These are phyloP conservation scores for Venturia oleaginea DNA, from an alignment of 2,329 filamentous ascomycete genomes.

Conservation along the genomic window DNA sequence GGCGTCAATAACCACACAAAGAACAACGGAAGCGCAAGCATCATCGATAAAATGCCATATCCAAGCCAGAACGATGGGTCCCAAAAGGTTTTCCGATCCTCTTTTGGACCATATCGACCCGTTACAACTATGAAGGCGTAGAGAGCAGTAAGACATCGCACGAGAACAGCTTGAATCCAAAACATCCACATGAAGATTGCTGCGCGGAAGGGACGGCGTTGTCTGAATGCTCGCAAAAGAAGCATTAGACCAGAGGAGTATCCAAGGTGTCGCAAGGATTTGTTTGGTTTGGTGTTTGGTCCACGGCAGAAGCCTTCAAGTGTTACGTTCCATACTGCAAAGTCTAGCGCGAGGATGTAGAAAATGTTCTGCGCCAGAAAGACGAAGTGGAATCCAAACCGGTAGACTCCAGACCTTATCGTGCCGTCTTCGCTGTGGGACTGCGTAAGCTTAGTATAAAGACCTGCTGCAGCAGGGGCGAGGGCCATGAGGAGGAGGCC, in stretches of 20 bases:
- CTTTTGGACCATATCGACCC: not conserved
- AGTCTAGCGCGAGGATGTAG: conserved; percentile 9
- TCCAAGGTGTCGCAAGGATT: not conserved
- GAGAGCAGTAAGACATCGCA: not conserved
- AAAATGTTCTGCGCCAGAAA: conserved; percentile 8
- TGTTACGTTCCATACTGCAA: conserved; percentile 1
- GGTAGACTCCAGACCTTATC: conserved; percentile 8
- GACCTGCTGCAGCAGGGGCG: not conserved
- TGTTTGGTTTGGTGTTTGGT: conserved; percentile 4
- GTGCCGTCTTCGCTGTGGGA: not conserved
- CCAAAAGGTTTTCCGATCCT: not conserved
- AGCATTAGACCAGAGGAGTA: conserved; percentile 5
- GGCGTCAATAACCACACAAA: not conserved
- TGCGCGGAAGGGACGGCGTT: conserved; percentile 7
- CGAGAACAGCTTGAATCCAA: conserved; percentile 5
- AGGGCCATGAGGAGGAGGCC: conserved; percentile 5
- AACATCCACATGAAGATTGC: conserved; percentile 10
- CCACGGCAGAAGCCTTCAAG: conserved; percentile 6
- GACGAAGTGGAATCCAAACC: conserved; percentile 8
- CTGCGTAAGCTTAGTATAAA: not conserved
- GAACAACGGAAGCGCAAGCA: conserved; percentile 5
- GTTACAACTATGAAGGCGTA: not conserved
- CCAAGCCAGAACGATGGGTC: conserved; percentile 2
- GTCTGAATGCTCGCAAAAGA: not conserved
- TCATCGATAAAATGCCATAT: not conserved